Base-by-base conservation (phyloP, 495 filamentous ascomycete species). In the Penicillium cosmopolitanum region DNA sequence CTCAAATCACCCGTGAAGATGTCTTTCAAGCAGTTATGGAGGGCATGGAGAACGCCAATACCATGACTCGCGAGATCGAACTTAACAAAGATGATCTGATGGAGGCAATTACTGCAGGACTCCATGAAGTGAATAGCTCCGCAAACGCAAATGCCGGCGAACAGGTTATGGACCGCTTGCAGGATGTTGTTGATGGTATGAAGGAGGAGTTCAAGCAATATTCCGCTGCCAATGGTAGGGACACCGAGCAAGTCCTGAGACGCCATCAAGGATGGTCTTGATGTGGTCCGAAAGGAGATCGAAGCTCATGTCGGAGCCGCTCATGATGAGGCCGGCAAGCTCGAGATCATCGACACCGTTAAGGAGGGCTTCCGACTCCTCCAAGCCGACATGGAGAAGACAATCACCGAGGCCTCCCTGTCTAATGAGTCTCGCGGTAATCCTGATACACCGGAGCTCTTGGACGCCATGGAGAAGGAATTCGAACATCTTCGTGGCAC, bases 211-310 rank as follows among this genome's bases (percentile, higher is more conserved):
- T 89, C 50, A 89, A 91, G 64, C 82, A 92, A 64, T 91, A 88
- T 63, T 84, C 88, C 15, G 80, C 89, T 0, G 86, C 87, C 25
- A 89, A 85, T 64, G 90, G 88, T 44, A 79, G 84, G 52, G 90
- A 92, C 66, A 92, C 89, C 0, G 90, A 92, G 68, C 87, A 95
- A 63, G 83, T 96, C 23, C 79, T 96, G n/a, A 2, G 89, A 94
- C 68, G 89, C 91, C 2, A 85, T 94, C 56, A 93, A 90, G 67
- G 92, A 96, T 69, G 91, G 91, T 3, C 82, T 96, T 38, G 90
- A 93, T 62, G 84, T 83, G 51, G 82, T 97, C 4, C 85, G 89
- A n/a, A 79, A 80, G 21, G 87, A 94, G 50, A 91, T 96, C 55
- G 91, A 95, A 72, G 76, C 73, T n/a, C 94, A 93, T 57, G 88